phyloP scores from a whole-genome alignment of 2,329 filamentous ascomycete genomes.

The Fusarium veterinarium region DNA sequence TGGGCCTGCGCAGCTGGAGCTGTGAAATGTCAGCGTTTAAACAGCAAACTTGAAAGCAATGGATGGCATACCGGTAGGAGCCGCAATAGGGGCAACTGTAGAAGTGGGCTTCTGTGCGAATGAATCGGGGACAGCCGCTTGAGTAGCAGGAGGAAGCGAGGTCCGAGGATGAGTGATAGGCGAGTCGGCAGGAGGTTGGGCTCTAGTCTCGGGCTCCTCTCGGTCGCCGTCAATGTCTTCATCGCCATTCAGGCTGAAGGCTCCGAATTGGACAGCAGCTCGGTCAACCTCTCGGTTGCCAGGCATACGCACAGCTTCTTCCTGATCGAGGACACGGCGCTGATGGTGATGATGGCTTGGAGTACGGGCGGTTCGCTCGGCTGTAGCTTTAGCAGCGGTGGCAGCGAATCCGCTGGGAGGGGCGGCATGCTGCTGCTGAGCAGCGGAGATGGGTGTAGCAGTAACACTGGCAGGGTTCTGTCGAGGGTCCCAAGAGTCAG shows the following conservation, averaged over 20 bases:
- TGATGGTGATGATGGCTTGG: slow-evolving; percentile 75
- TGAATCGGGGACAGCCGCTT: slow-evolving; percentile 66
- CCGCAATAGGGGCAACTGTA: slow-evolving; percentile 54
- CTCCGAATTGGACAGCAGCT: slow-evolving; percentile 94
- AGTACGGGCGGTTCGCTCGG: slow-evolving; percentile 71
- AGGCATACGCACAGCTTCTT: slow-evolving; percentile 98
- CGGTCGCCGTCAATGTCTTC: slow-evolving; percentile 94
- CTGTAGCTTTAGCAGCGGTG: slow-evolving; percentile 83
- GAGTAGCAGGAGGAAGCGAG: slow-evolving; percentile 80
- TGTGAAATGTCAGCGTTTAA: slow-evolving; percentile 26
- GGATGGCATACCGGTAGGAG: slow-evolving; percentile 48
- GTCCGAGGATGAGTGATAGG: slow-evolving; percentile 87
- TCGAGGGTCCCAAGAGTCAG: slow-evolving; percentile 84
- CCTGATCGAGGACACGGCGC: slow-evolving; percentile 89
- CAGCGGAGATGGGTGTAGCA: slow-evolving; percentile 73
- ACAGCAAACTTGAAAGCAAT: background rate
- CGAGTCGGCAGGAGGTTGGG: slow-evolving; percentile 92
- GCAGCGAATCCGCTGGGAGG: slow-evolving; percentile 77
- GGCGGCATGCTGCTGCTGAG: slow-evolving; percentile 71
- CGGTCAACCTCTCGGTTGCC: slow-evolving; percentile 95
- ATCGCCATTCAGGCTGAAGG: slow-evolving; percentile 88
- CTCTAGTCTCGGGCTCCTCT: slow-evolving; percentile 93
- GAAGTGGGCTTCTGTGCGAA: slow-evolving; percentile 67
- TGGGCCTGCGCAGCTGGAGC: slow-evolving; percentile 57
- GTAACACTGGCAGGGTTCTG: slow-evolving; percentile 68